Evolutionary conservation across 495 filamentous ascomycete species (phyloP), one percentile per base, ranked within the genome.

Genomic region (Daldinia caldariorum): DNA sequence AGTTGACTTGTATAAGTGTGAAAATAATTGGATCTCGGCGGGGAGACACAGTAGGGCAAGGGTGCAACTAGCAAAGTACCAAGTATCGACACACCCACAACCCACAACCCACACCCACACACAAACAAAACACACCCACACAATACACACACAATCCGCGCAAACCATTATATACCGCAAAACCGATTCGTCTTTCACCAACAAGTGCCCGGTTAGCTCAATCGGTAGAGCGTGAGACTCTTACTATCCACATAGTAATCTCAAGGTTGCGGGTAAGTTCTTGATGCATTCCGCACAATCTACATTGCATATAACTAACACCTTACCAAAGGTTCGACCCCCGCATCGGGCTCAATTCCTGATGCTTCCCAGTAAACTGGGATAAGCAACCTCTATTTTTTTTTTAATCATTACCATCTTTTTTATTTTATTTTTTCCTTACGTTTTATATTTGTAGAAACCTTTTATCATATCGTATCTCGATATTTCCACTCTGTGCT

Each of bases 141-240:
- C 41, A n/a, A n/a, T n/a, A 45, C 41, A 45, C 41, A 47, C 9
- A 47, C 43, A 10, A 10, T 3, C 18, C 8, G 6, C 7, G 10
- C 3, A 32, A 32, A 35, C 34, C 6, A 35, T 35, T 53, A 53
- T 53, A 53, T 29, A 53, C 12, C 4, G 1, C 13, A 51, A 51
- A 51, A 6, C 2, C 22, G 6, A 7, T 2, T 7, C 26, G 6
- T 0, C 22, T 14, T 1, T 29, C 12, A 51, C 49, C n/a, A 3
- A 26, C 26, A 26, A 26, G 3, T 3, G 74, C 74, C 82, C 78
- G 78, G 87, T 86, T 91, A 90, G 88, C 88, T 91, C 89, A 90
- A 90, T 91, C 88, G 88, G 88, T 89, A 90, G 89, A 90, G 89
- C 89, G 89, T 90, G 86, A 89, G 89, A 90, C 89, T 91, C 88